A percentile compares a stretch with the other conserved stretches of the same genome.
These are phyloP conservation scores for Neurospora tetraspora DNA, from an alignment of 495 filamentous ascomycete species.

Conservation along the genomic window DNA sequence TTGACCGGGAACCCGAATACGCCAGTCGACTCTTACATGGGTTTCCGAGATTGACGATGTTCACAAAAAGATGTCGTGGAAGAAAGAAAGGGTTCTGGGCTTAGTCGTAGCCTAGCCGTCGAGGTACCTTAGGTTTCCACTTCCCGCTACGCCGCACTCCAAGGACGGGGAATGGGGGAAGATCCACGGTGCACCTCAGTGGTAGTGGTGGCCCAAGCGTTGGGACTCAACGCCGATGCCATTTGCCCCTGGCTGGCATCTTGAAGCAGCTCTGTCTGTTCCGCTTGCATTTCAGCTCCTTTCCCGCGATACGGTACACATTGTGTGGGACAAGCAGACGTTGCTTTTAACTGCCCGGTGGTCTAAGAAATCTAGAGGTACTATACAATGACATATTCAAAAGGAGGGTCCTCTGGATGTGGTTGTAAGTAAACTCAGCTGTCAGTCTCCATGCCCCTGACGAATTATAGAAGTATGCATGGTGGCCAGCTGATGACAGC, in stretches of 20 bases:
- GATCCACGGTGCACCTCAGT: not conserved
- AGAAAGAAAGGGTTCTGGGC: not conserved
- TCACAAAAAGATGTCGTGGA: not conserved
- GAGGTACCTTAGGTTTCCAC: not conserved
- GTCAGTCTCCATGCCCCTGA: not conserved
- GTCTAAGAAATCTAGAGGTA: not conserved
- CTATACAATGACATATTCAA: not conserved
- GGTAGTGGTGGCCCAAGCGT: not conserved
- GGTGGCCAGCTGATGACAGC: not conserved
- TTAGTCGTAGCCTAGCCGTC: not conserved
- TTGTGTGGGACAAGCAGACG: not conserved
- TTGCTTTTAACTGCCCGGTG: not conserved
- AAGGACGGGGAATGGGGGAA: not conserved
- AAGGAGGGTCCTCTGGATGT: not conserved
- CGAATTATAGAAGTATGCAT: not conserved
- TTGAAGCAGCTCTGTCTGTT: not conserved
- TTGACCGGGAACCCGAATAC: constrained; percentile 2
- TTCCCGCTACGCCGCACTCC: not conserved
- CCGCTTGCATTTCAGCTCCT: not conserved
- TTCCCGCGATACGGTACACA: not conserved
- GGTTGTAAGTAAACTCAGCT: not conserved
- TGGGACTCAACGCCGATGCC: not conserved
- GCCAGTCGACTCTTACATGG: not conserved
- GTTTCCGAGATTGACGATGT: not conserved
- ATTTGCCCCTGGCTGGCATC: not conserved